phyloP scores from a whole-genome alignment of 192 early-diverging fungal species.

The Lunasporangiospora selenospora region DNA sequence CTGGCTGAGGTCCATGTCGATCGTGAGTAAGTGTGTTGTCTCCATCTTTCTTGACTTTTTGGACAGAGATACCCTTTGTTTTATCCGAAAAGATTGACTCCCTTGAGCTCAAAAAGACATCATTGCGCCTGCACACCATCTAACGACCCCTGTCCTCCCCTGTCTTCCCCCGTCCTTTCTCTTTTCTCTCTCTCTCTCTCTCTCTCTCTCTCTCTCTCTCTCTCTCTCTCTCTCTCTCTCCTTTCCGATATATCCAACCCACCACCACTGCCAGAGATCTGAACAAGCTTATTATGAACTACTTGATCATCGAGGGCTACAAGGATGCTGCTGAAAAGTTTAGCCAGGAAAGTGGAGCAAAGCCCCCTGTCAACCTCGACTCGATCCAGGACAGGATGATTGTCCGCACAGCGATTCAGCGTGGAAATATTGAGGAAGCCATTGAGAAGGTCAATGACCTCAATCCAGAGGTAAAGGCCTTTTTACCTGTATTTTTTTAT shows the following conservation, averaged over 20 bases:
- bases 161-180: not conserved
- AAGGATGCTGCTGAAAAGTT: constrained; percentile 99
- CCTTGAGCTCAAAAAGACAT: too few relatives aligned
- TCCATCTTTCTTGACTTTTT: not conserved
- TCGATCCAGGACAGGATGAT: constrained; percentile 96
- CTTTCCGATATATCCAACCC: not conserved
- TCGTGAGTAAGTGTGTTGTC: constrained; percentile 77
- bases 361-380: constrained; percentile 80
- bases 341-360: constrained; percentile 83
- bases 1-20: constrained; percentile 84
- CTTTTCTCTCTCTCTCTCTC: constrained; percentile 5
- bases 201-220: too few relatives aligned
- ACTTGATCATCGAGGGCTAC: constrained; percentile 98
- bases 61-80: constrained; percentile 25
- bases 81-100: constrained; percentile 15
- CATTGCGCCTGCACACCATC: too few relatives aligned
- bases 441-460: constrained; percentile 98
- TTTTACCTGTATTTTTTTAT: not conserved
- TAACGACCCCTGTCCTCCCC: too few relatives aligned
- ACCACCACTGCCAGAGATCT: constrained; percentile 85
- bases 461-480: constrained; percentile 87
- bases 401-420: constrained; percentile 91
- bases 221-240: not conserved
- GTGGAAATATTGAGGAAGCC: constrained; percentile 89
- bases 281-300: constrained; percentile 99